Conservation (phyloP, 257 asterid species). For the Penstemon newberryi region DNA sequence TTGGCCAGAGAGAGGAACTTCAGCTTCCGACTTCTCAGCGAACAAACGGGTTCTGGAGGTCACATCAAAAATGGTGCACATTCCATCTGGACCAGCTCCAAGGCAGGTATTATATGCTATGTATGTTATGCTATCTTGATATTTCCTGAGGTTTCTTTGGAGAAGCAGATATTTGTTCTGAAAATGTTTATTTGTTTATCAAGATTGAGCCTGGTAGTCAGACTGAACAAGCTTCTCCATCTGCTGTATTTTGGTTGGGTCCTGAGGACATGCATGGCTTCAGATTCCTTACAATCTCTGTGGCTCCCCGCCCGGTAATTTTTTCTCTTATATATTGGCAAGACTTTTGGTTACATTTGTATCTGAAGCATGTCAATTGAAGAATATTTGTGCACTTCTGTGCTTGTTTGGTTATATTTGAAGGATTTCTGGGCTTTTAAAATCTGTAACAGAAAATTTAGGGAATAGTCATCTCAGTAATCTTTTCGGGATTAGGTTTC, state of each 20-base stretch:
- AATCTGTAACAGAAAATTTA: neutral
- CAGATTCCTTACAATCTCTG: conserved; percentile 88
- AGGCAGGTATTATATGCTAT: conserved; percentile 73
- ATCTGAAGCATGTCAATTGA: conserved; percentile 19
- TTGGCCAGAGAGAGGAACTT: conserved; percentile 75
- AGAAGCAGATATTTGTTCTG: conserved; percentile 17
- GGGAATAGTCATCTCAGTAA: neutral
- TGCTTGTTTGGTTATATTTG: conserved; percentile 1
- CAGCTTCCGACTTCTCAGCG: conserved; percentile 43
- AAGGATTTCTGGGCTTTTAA: conserved; percentile 1
- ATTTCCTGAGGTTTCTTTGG: conserved; percentile 4
- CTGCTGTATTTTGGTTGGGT: conserved; percentile 89
- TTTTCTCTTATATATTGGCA: conserved; percentile 22
- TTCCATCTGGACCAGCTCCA: conserved; percentile 98
- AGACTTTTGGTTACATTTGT: conserved; percentile 13
- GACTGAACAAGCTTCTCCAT: conserved; percentile 98
- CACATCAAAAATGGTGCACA: conserved; percentile 86
- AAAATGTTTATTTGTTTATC: conserved; percentile 36
- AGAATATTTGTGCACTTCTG: neutral
- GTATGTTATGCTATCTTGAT: conserved; percentile 13
- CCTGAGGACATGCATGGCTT: conserved; percentile 81
- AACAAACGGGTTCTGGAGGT: conserved; percentile 62
- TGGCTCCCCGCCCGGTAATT: conserved; percentile 92
- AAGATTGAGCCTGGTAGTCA: conserved; percentile 98
- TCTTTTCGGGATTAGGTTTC: conserved; percentile 10